Percentiles rank a stretch among this genome's conserved stretches.
Conservation (phyloP, 2,329 filamentous ascomycete genomes). For the Arthrobotrys megalospora region DNA sequence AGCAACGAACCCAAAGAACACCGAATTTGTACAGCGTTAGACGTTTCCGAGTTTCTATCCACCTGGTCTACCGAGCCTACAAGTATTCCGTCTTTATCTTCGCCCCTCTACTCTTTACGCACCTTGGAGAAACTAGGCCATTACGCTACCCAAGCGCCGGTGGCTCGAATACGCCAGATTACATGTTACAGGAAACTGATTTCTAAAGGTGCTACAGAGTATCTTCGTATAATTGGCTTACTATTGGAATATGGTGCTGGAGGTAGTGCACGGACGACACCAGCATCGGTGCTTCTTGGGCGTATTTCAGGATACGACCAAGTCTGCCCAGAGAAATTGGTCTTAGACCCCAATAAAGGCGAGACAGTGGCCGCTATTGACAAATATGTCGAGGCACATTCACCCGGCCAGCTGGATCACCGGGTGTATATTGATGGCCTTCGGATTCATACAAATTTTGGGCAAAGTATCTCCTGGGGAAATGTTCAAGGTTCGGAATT, state of each 20-base stretch:
- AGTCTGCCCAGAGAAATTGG: background rate
- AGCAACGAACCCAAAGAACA: too few relatives aligned
- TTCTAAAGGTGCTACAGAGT: background rate
- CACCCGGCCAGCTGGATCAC: background rate
- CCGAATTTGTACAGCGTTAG: too few relatives aligned
- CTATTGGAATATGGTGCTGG: background rate
- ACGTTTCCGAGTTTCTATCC: too few relatives aligned
- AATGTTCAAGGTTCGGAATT: background rate
- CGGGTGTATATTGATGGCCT: background rate
- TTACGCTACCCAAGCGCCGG: background rate
- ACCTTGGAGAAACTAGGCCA: background rate
- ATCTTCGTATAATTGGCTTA: background rate
- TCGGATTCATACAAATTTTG: background rate
- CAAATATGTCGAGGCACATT: background rate
- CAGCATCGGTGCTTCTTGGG: background rate
- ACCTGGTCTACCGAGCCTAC: too few relatives aligned
- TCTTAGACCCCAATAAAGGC: background rate
- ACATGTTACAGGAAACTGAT: background rate
- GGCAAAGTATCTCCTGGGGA: background rate
- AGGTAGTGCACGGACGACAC: background rate
- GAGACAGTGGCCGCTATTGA: background rate
- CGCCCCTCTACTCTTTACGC: too few relatives aligned
- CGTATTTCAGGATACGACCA: background rate
- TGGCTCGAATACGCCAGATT: background rate
- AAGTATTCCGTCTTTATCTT: too few relatives aligned